Conservation (phyloP, 768 basidiomycete genomes). For the Cystobasidium ongulense region DNA sequence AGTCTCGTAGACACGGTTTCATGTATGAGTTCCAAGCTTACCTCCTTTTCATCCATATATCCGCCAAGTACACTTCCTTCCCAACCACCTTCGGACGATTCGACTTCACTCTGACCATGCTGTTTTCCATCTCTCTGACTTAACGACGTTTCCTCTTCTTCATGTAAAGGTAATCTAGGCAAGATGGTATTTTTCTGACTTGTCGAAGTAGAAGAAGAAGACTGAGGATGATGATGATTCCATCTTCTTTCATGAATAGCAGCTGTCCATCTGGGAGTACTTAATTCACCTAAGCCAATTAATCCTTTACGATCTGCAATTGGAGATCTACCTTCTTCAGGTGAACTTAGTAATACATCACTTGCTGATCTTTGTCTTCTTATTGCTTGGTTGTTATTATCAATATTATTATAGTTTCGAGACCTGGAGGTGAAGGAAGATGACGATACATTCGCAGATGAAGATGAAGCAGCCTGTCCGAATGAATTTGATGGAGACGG, state of each 20-base stretch:
- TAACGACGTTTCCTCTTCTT: background rate
- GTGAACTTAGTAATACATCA: slow-evolving; percentile 5
- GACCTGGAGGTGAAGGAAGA: background rate
- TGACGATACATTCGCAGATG: background rate
- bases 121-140: background rate
- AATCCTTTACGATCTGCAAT: slow-evolving; percentile 56
- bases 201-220: background rate
- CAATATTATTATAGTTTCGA: background rate
- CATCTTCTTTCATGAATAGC: slow-evolving; percentile 45
- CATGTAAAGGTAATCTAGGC: background rate
- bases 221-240: slow-evolving; percentile 39
- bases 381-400: background rate
- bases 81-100: slow-evolving; percentile 3
- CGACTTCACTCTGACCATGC: background rate
- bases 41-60: slow-evolving; percentile 10
- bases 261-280: slow-evolving; percentile 88
- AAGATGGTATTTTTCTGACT: slow-evolving; percentile 25
- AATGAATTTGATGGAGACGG: background rate
- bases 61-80: slow-evolving; percentile 10
- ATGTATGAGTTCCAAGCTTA: too few species aligned
- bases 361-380: slow-evolving; percentile 4
- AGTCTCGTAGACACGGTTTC: background rate
- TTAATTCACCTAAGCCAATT: slow-evolving; percentile 87
- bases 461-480: background rate
- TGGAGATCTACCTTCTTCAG: slow-evolving; percentile 25